Base-by-base conservation (phyloP, 768 basidiomycete genomes). In the Termitomyces sp. region DNA sequence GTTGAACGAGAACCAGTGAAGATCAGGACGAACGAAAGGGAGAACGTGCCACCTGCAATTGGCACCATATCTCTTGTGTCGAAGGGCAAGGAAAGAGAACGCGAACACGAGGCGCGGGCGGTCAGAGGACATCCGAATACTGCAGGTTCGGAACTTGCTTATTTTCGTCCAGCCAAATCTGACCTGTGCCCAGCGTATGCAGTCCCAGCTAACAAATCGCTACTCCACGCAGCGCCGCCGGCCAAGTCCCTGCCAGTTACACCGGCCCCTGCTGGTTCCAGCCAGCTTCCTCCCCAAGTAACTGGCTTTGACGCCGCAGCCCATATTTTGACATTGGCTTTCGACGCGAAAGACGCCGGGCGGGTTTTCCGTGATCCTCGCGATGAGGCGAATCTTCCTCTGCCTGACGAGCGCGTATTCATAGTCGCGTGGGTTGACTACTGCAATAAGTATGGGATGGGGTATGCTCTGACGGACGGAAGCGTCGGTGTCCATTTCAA, bases 381-480 rank as follows among this genome's bases (percentile, higher is more conserved):
- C 48, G 75, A 78, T 45, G 84, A 85, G 30, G 71, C 66, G 1
- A 65, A 71, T 43, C 65, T 70, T 14, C 75, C 73, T 36, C 64
- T 92, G 2, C 79, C 78, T 0, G 79, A 85, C 18, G 90, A 92
- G 58, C 80, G 80, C 53, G 88, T 96, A 46, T 98, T 98, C 73
- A 94, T 99, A 61, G 92, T 90, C 3, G 92, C 91, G n/a, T 98
- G 97, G 97, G 90, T 98, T 43, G 97, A 98, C 71, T 98, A 98
- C 68, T 96, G 93, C 70, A 92, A 94, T 73, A 98, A 98, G 78
- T 99, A 98, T 72, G 97, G 96, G n/a, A 98, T 98, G 92, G 97
- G 96, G 1, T 98, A 97, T 70, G 93, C 94, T 4, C 77, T 98
- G 67, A 96, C 94, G 20, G 94, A 99, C 66, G 94, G 96, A 3